Conservation (phyloP, 1,139 yeast genomes). For the Blastobotrys buckinghamii region DNA sequence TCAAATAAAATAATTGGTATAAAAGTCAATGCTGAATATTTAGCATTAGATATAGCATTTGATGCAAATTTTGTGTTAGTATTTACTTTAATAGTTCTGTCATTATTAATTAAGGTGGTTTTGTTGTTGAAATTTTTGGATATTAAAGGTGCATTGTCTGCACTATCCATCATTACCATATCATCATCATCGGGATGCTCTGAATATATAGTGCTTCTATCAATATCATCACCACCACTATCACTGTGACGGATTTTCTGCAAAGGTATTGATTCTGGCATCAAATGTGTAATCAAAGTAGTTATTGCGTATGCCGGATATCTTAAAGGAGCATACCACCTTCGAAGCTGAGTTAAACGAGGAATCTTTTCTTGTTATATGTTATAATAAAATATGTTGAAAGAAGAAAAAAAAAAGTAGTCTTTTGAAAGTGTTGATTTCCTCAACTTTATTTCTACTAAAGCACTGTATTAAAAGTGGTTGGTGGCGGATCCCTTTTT, state of each 20-base stretch:
- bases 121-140: not conserved
- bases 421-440: not conserved
- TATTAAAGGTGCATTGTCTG: conserved; percentile 17
- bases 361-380: not conserved
- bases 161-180: conserved; percentile 9
- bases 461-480: no score
- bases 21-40: conserved; percentile 83
- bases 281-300: not conserved
- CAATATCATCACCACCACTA: not conserved
- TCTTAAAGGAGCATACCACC: conserved; percentile 4
- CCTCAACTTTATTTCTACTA: no score
- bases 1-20: conserved; percentile 85
- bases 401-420: not conserved
- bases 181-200: conserved; percentile 13
- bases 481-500: not conserved
- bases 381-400: no score
- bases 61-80: conserved; percentile 44
- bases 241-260: not conserved
- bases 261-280: conserved; percentile 2
- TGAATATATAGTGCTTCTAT: not conserved
- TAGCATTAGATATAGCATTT: conserved; percentile 89
- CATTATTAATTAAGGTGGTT: conserved; percentile 4
- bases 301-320: conserved; percentile 2
- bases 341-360: not conserved
- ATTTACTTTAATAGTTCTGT: conserved; percentile 5